Evolutionary conservation across 192 early-diverging fungal species (phyloP).

Genomic region (Chytriomyces sp.): DNA sequence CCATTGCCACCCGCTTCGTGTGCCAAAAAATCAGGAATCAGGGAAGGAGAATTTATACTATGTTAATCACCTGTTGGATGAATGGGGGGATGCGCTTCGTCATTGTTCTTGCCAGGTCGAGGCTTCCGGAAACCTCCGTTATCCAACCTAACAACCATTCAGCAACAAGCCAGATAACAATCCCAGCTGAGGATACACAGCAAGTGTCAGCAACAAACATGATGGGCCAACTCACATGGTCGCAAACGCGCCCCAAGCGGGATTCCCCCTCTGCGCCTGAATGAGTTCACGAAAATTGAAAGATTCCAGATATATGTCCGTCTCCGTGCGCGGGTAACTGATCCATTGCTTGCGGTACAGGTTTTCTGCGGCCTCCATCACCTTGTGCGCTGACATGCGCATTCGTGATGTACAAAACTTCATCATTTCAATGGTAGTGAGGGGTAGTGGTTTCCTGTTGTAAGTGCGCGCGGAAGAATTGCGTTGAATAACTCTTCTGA

Average conservation of each 20-base stretch:
- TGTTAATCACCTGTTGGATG: slow-evolving; percentile 66
- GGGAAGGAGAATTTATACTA: too few relatives aligned
- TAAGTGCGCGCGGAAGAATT: neutral
- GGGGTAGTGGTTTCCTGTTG: slow-evolving; percentile 79
- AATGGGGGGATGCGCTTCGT: slow-evolving; percentile 98
- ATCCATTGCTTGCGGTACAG: slow-evolving; percentile 88
- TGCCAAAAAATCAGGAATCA: neutral
- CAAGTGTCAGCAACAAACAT: neutral
- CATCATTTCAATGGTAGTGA: slow-evolving; percentile 94
- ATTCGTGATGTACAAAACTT: slow-evolving; percentile 75
- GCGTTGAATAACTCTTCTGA: neutral
- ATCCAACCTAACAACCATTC: slow-evolving; percentile 58
- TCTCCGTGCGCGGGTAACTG: slow-evolving; percentile 97
- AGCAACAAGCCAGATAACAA: neutral
- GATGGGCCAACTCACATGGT: neutral
- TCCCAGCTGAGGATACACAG: neutral
- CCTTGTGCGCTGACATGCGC: slow-evolving; percentile 72
- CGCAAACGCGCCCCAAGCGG: slow-evolving; percentile 5
- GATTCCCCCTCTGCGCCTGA: neutral
- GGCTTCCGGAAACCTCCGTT: slow-evolving; percentile 73
- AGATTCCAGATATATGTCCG: slow-evolving; percentile 79
- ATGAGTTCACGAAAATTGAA: slow-evolving; percentile 48
- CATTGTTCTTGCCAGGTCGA: slow-evolving; percentile 82
- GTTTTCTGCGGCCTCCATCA: slow-evolving; percentile 86
- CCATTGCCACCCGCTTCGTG: slow-evolving; percentile 38